These are phyloP conservation scores for Sporothrix sp. DNA, from an alignment of 2,329 filamentous ascomycete species.

Conservation along the genomic window DNA sequence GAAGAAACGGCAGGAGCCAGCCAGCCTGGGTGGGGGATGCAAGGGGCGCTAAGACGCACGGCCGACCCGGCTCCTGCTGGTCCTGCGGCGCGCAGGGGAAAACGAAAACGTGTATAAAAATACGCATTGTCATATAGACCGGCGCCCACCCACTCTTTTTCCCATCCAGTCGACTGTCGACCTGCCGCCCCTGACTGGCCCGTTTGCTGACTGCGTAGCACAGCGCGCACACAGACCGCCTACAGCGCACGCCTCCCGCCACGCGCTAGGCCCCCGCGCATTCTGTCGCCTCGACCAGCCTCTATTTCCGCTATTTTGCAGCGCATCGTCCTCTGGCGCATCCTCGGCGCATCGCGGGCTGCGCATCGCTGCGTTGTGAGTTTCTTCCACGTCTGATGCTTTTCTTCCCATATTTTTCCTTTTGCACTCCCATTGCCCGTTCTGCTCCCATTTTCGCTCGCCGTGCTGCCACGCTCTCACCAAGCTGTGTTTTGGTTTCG, in stretches of 20 bases:
- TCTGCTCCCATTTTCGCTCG: background rate
- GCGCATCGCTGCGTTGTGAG: background rate
- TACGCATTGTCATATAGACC: constrained; percentile 24
- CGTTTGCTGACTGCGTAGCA: background rate
- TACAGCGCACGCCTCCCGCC: background rate
- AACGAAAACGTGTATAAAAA: constrained; percentile 24
- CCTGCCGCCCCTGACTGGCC: constrained; percentile 5
- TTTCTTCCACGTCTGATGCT: background rate
- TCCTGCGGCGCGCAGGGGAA: background rate
- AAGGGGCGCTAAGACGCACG: constrained; percentile 15
- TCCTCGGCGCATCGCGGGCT: background rate
- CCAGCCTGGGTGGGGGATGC: constrained; percentile 8
- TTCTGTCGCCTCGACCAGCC: background rate
- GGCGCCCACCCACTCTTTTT: constrained; percentile 20
- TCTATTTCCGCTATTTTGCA: background rate
- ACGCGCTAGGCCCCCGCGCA: constrained; percentile 3
- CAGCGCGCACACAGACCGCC: background rate
- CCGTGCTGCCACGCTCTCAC: too few species aligned
- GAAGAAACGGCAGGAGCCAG: constrained; percentile 1
- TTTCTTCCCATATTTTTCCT: background rate
- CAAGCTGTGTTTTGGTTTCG: too few species aligned
- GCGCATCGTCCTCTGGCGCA: background rate
- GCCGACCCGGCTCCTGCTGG: constrained; percentile 12
- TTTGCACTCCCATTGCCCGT: background rate
- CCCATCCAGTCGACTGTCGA: constrained; percentile 11